Percentiles rank a stretch among this genome's conserved stretches.
Conservation (phyloP, 2,329 filamentous ascomycete genomes). For the Aspergillus texensis region DNA sequence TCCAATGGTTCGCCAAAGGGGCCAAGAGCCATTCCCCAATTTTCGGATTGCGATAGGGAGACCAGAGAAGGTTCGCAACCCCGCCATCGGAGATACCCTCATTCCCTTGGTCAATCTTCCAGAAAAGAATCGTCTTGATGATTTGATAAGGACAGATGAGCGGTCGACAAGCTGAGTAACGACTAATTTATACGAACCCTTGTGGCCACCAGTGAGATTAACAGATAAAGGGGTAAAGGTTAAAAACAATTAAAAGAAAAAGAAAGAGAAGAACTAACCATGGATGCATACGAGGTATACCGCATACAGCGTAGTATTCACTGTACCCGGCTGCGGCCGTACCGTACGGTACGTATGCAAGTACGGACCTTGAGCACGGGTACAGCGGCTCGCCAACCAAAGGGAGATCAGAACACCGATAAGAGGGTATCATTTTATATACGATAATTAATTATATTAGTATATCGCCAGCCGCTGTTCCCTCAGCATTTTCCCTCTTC, state of each 20-base stretch:
- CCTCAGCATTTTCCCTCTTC: constrained; percentile 5
- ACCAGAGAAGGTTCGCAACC: neutral
- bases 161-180: neutral
- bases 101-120: neutral
- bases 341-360: constrained; percentile 22
- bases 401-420: constrained; percentile 16
- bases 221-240: constrained; percentile 1
- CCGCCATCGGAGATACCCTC: constrained; percentile 1
- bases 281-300: constrained; percentile 4
- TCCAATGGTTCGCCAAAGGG: constrained; percentile 5
- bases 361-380: constrained; percentile 19
- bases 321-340: constrained; percentile 16
- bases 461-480: constrained; percentile 14
- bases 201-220: neutral
- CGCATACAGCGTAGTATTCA: constrained; percentile 7
- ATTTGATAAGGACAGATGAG: neutral
- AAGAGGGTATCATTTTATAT: constrained; percentile 17
- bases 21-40: neutral
- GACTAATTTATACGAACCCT: constrained; percentile 1
- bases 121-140: neutral
- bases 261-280: neutral
- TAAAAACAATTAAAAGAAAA: constrained; percentile 5
- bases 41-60: neutral
- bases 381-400: constrained; percentile 22
- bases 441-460: constrained; percentile 22